Conservation (phyloP, 164 flowering plant genomes). For the Tetrastigma voinierianum region DNA sequence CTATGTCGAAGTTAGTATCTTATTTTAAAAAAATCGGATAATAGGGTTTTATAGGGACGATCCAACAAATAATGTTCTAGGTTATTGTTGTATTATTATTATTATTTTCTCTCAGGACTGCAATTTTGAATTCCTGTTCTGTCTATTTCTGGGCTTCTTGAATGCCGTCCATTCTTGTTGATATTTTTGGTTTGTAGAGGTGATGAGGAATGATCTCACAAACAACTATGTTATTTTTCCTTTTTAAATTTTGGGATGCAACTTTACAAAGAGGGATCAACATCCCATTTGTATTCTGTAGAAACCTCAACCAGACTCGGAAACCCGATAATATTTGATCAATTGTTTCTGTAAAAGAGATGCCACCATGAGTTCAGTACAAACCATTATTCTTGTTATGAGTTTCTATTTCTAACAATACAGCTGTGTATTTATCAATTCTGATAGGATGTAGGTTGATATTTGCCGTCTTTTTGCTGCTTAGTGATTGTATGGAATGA, state of each 20-base stretch:
- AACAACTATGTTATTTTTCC: constrained; percentile 77
- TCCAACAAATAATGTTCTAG: no score
- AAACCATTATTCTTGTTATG: neutral
- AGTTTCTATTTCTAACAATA: neutral
- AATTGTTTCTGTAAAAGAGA: constrained; percentile 77
- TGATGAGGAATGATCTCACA: constrained; percentile 85
- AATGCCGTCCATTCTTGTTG: neutral
- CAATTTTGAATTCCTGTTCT: neutral
- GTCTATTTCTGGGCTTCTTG: neutral
- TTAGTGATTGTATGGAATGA: neutral
- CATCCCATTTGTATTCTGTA: constrained; percentile 91
- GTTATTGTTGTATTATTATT: no score
- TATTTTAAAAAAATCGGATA: no score
- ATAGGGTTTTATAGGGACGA: no score
- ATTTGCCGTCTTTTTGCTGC: neutral
- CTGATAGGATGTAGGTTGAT: neutral
- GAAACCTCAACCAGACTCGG: constrained; percentile 64
- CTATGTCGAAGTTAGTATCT: neutral
- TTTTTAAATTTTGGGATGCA: constrained; percentile 88
- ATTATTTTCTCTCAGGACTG: neutral
- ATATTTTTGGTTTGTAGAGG: constrained; percentile 44
- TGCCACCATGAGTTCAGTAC: constrained; percentile 16
- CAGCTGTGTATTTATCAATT: neutral
- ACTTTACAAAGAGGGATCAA: constrained; percentile 73
- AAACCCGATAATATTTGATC: constrained; percentile 89